Base-by-base conservation (phyloP, 1,139 yeast species). In the Diutina neorugosa region DNA sequence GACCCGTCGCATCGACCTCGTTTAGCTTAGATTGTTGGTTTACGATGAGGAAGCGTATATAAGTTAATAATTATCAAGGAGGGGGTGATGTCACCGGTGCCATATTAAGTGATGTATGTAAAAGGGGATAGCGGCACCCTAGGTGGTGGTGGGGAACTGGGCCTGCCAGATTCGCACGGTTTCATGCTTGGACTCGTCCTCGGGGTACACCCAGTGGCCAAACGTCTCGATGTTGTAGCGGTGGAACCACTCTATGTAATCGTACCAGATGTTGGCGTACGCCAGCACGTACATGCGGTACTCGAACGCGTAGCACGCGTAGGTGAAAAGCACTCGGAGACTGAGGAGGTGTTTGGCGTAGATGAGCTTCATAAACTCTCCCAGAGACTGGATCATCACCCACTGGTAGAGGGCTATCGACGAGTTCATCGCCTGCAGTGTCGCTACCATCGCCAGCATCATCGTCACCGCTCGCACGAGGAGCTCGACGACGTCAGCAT, bases 271-370 rank as follows among this genome's bases (percentile, higher is more conserved):
- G 48, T 44, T 44, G 25, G n/a, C 16, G 48, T 44, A 44, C 3
- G 48, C 48, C 48, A 44, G 48, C 25, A 44, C 48, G 21, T 44
- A 44, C 48, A 44, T 44, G 48, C 21, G 31, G 34, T 19, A 44
- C 34, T 23, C 34, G 11, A 44, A 19, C 2, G 34, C 31, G 21
- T 16, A 21, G 14, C 31, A 44, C 2, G 48, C 31, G 23, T 19
- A 44, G 18, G 48, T 21, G 20, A 12, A 21, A 16, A 44, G 21
- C 34, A 44, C 48, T 1, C 48, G 11, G 12, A 44, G 34, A 6
- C 31, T 27, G 4, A 14, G 9, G 12, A 44, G 14, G 16, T 44
- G 31, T 8, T 44, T 44, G 18, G 31, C 34, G 18, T 14, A 21
- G 11, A 44, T n/a, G 19, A 44, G 12, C 14, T 21, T 14, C 31